Evolutionary conservation across 2,329 filamentous ascomycete genomes (phyloP), one percentile per base, ranked within the genome.

Genomic region (Didymella glomerata): DNA sequence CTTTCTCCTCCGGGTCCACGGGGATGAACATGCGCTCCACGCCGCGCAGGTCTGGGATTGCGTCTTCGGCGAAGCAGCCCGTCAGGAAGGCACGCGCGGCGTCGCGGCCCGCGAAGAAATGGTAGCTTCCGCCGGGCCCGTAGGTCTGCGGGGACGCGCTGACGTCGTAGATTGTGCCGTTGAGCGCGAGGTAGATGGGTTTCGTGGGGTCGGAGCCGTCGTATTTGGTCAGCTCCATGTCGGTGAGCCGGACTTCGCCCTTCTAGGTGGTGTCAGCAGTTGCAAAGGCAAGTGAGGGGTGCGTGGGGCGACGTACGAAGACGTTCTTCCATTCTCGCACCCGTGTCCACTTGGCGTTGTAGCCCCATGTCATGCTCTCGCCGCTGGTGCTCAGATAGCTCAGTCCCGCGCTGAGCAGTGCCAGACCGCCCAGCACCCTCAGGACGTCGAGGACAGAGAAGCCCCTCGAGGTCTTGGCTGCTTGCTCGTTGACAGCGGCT

Each of bases 101-200:
- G 78, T 99, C 95, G 62, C 85, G 84, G 61, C 94, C 95, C 0
- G 93, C 87, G 77, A 99, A 97, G 79, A 90, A 89, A 71, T 88
- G 84, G 82, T 99, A 99, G 36, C 87, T 88, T 4, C 93, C 95
- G 27, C 92, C 93, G 0, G 93, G 84, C 77, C 68, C 86, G 83
- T 84, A 84, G 55, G 75, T 77, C 1, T 58, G 36, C 10, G 75
- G 76, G 53, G 88, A 88, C 28, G 84, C 79, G n/a, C 86, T 86
- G 40, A 96, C 92, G 77, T 96, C 92, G 83, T 90, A 95, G 79
- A 96, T 91, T 57, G 87, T 91, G 72, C 90, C 89, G 81, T 95
- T 94, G 71, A 99, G 88, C 63, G 93, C 92, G 55, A 99, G 85
- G 81, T 97, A 96, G 76, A 98, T 87, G 7, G 95, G 95, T 60